These are phyloP conservation scores for Luvunga scandens DNA, from an alignment of 345 rosid genomes.

Conservation along the genomic window DNA sequence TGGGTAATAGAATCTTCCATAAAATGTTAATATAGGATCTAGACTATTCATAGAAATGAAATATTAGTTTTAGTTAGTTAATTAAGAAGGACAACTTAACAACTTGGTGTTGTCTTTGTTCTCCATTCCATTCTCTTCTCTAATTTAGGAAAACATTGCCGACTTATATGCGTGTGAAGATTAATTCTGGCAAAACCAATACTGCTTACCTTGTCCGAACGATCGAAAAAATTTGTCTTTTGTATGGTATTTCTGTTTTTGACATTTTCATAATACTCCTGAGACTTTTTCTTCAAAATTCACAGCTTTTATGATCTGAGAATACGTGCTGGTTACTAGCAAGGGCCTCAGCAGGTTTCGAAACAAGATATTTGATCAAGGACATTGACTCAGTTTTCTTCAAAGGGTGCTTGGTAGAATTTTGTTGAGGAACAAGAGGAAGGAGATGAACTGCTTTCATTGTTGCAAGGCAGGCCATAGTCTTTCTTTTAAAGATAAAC, in stretches of 20 bases:
- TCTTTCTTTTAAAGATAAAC: neutral
- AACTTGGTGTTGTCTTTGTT: neutral
- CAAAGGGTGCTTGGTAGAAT: neutral
- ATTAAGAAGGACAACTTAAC: neutral
- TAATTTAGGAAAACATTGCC: neutral
- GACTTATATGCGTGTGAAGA: neutral
- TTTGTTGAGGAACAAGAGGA: neutral
- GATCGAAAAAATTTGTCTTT: neutral
- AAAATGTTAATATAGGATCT: neutral
- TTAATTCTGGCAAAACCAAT: neutral
- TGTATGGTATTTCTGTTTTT: neutral
- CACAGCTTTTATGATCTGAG: neutral
- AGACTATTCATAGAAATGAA: neutral
- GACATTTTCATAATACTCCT: neutral
- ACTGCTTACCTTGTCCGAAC: neutral
- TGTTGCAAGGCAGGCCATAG: neutral
- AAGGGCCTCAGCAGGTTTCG: too few relatives aligned
- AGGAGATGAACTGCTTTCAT: conserved; percentile 16
- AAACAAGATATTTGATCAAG: too few relatives aligned
- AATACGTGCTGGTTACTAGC: too few relatives aligned
- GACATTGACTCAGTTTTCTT: too few relatives aligned
- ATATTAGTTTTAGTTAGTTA: neutral
- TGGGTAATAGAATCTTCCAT: neutral
- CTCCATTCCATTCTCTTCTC: neutral
- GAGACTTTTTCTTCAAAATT: neutral